Evolutionary conservation across 257 asterid genomes (phyloP), one percentile per base, ranked within the genome.

Genomic region (Rauvolfia tetraphylla): DNA sequence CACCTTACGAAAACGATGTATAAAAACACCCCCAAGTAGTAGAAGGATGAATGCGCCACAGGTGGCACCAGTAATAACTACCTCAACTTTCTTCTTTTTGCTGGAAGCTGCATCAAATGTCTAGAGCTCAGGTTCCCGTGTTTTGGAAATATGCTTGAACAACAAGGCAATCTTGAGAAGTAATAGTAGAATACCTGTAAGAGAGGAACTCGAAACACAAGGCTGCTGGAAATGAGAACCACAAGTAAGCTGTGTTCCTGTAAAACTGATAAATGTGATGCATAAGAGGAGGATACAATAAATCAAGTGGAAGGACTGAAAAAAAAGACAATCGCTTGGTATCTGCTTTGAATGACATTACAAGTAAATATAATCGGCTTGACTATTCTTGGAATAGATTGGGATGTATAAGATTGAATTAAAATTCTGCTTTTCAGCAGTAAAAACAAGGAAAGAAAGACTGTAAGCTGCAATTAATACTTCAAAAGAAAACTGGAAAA

Each of bases 211-310:
- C 49, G 96, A 88, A 76, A 84, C 82, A 85, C 98, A 93, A 72
- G 97, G 93, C 46, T 89, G 88, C 71, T 86, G 85, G 79, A 88
- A 77, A 73, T 84, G 86, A 39, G 78, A 74, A 69, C 97, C 96
- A 73, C 97, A 93, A 36, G 80, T 80, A 56, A 93, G 96, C 81
- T 33, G 84, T 75, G 94, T 93, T 62, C 83, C 91, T 69, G 96
- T 87, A 81, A 92, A 93, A 83, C 98, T 93, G 93, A 77, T 48
- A 49, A 3, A 74, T 67, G 41, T 34, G 62, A 75, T 56, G 31
- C 69, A 75, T 31, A 56, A 61, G 76, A 68, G n/a, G 49, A 75
- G 9, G 51, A 36, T 38, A 67, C 23, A 25, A 57, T n/a, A 20
- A 76, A 49, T 62, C 48, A 20, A 61, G 29, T 63, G 57, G 34